Conservation (phyloP, 495 filamentous ascomycete genomes). For the Lasiosphaeris hirsuta region DNA sequence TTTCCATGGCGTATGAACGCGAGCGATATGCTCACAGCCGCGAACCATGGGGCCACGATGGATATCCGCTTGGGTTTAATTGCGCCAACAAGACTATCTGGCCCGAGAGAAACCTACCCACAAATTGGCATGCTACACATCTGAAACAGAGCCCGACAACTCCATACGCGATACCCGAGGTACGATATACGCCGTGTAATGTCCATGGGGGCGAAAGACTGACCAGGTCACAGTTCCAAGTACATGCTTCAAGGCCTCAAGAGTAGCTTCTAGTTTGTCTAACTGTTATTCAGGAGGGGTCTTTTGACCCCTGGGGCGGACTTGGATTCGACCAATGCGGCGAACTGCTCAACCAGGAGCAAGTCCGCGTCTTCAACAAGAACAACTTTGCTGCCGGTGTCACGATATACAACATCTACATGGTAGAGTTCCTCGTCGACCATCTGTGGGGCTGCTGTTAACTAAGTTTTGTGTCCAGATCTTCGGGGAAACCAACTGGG, state of each 20-base stretch:
- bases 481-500: constrained; percentile 81
- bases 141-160: constrained; percentile 46
- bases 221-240: constrained; percentile 8
- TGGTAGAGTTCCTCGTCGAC: constrained; percentile 52
- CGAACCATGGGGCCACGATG: no score
- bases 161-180: constrained; percentile 64
- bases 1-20: no score
- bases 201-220: constrained; percentile 1
- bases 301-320: constrained; percentile 75
- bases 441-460: no score
- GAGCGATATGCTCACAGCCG: no score
- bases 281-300: constrained; percentile 56
- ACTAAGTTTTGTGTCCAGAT: constrained; percentile 38
- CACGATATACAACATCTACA: constrained; percentile 51
- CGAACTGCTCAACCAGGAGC: constrained; percentile 62
- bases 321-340: constrained; percentile 62
- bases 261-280: no score
- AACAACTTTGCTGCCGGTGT: constrained; percentile 68
- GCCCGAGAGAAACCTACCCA: no score
- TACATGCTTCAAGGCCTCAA: constrained; percentile 35
- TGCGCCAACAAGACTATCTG: no score
- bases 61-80: no score
- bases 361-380: constrained; percentile 78
- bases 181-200: neutral
- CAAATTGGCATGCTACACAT: no score